A percentile compares a stretch with the other conserved stretches of the same genome.
Conservation (phyloP, 2,329 filamentous ascomycete species). For the Nemania bipapillata region DNA sequence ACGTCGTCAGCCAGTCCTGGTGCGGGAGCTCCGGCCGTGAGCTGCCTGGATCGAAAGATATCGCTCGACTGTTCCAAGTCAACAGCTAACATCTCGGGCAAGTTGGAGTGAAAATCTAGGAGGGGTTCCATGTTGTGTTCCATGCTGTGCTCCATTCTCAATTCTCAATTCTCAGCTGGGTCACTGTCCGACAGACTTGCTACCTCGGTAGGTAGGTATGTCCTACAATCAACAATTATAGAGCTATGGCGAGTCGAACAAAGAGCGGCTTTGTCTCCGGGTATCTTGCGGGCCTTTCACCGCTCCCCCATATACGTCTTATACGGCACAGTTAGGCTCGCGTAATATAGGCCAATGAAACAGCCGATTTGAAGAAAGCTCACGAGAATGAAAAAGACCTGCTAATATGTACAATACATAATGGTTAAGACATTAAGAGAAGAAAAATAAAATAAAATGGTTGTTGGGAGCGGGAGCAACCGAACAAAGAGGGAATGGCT, state of each 20-base stretch:
- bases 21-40: constrained; percentile 63
- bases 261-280: neutral
- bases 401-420: constrained; percentile 11
- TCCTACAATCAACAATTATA: constrained; percentile 19
- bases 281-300: constrained; percentile 3
- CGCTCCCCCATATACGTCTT: neutral
- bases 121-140: constrained; percentile 42
- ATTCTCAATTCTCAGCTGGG: constrained; percentile 34
- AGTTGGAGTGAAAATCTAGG: constrained; percentile 56
- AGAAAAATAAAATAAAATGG: constrained; percentile 8
- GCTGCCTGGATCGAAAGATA: constrained; percentile 62
- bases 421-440: neutral
- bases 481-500: constrained; percentile 18
- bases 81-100: constrained; percentile 66
- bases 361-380: neutral
- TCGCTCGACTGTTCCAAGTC: constrained; percentile 63
- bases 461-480: neutral
- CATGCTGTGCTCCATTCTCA: constrained; percentile 34
- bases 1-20: constrained; percentile 51
- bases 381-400: constrained; percentile 1
- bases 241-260: constrained; percentile 1
- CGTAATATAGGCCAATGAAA: constrained; percentile 1
- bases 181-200: neutral
- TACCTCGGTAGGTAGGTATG: neutral
- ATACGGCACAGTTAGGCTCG: neutral